Percentiles rank a stretch among this genome's conserved stretches.
Evolutionary conservation across 2,329 filamentous ascomycete genomes (phyloP).

Genomic region (Phialemoniopsis sp.): DNA sequence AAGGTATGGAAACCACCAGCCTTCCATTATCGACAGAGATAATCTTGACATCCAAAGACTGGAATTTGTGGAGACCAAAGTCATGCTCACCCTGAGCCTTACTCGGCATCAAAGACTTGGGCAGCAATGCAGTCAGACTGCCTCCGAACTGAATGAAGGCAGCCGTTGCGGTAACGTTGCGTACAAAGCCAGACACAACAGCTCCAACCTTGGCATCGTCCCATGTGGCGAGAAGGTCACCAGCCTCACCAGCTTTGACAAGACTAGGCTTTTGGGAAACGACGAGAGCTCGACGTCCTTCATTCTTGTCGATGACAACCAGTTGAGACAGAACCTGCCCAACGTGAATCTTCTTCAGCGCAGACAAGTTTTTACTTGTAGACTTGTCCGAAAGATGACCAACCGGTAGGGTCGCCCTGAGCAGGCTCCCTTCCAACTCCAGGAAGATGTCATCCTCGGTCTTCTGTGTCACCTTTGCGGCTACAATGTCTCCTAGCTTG

Average conservation of each 20-base stretch:
- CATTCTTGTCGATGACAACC: constrained; percentile 82
- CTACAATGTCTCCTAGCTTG: constrained; percentile 68
- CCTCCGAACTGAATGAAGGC: constrained; percentile 87
- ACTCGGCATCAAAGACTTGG: constrained; percentile 72
- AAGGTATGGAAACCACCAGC: constrained; percentile 54
- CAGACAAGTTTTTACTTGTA: constrained; percentile 68
- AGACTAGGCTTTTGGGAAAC: constrained; percentile 82
- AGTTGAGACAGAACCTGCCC: constrained; percentile 80
- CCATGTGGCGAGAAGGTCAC: constrained; percentile 67
- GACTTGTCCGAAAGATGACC: constrained; percentile 85
- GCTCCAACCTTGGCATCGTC: constrained; percentile 68
- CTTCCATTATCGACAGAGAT: constrained; percentile 68
- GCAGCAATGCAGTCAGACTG: constrained; percentile 71
- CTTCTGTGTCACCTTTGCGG: constrained; percentile 78
- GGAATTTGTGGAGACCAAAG: constrained; percentile 75
- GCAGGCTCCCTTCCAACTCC: constrained; percentile 66
- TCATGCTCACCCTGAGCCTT: constrained; percentile 62
- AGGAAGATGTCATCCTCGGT: constrained; percentile 72
- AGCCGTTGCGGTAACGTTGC: constrained; percentile 76
- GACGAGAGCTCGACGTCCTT: constrained; percentile 69
- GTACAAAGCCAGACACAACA: constrained; percentile 73
- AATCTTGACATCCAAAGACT: constrained; percentile 71
- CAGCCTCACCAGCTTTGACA: constrained; percentile 67
- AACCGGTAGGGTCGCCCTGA: constrained; percentile 74
- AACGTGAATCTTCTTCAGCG: constrained; percentile 76